Base-by-base conservation (phyloP, 306 rosid genomes). In the Cicer chorassanicum region DNA sequence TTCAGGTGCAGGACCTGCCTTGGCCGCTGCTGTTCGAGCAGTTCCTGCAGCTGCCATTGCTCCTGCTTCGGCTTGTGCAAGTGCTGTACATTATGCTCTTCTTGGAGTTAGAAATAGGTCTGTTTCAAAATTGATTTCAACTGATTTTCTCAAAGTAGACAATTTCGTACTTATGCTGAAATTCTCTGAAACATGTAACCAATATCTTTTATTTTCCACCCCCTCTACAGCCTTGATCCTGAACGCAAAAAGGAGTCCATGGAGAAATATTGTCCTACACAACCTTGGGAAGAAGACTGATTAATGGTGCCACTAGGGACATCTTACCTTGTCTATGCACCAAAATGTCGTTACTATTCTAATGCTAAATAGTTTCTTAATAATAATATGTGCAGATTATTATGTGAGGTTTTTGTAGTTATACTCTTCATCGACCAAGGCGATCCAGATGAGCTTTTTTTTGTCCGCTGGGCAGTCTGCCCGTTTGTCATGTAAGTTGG, bases 81-180 rank as follows among this genome's bases (percentile, higher is more conserved):
- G 95, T 77, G 99, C 97, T 71, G 85, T 90, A 50, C 99, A 92
- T 75, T 94, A 65, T 73, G 68, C 97, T 75, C 84, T 94, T 81
- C 96, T 91, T 85, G 99, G 99, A 70, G 78, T 94, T 83, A 88
- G 99, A 86, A 94, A 94, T 79, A 92, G 99, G 99, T 94, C 53
- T 41, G 80, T 72, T 55, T 53, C 78, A 57, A 41, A 72, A 61
- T 56, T 80, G 43, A 24, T 67, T 80, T 78, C 46, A 65, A 75
- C 46, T 43, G 6, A 18, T 76, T 73, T 5, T 66, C 73, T 41
- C 43, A 67, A 24, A 8, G 69, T 57, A 56, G 10, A 68, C 56
- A 16, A 36, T n/a, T 68, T 82, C 34, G 14, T 59, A 44, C 49
- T 61, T 42, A 24, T 34, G 54, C 62, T 59, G 54, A 36, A 39